Conservation (phyloP, 768 basidiomycete species). For the Gloeostereum incarnatum region DNA sequence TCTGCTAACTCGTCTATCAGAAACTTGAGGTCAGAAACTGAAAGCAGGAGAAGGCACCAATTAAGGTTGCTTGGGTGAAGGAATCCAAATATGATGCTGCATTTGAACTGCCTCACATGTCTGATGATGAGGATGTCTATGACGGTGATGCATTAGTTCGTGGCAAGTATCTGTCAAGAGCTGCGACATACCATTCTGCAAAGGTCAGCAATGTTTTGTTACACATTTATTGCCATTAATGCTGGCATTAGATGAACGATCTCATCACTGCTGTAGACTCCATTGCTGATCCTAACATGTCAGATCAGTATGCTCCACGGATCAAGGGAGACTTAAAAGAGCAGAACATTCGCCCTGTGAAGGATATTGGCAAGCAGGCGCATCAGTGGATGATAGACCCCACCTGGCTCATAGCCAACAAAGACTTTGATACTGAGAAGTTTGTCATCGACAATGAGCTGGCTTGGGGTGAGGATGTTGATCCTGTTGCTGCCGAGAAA, state of each 20-base stretch:
- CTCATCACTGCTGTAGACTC: conserved; percentile 9
- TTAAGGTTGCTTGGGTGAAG: conserved; percentile 1
- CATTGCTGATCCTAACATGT: not conserved
- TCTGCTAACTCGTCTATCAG: not conserved
- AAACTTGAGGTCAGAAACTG: conserved; percentile 7
- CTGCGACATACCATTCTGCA: not conserved
- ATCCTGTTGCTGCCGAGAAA: conserved; percentile 8
- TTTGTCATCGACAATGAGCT: conserved; percentile 9
- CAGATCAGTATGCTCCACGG: not conserved
- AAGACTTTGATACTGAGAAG: conserved; percentile 4
- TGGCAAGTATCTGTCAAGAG: not conserved
- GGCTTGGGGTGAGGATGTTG: conserved; percentile 11
- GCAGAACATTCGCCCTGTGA: conserved; percentile 7
- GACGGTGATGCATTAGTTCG: conserved; percentile 2
- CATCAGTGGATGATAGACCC: conserved; percentile 15
- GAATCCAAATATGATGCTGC: conserved; percentile 8
- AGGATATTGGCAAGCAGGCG: conserved; percentile 6
- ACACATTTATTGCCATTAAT: not conserved
- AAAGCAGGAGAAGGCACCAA: conserved; percentile 3
- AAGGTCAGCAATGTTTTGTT: not conserved
- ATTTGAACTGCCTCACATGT: conserved; percentile 9
- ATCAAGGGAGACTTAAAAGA: conserved; percentile 4
- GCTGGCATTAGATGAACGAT: conserved; percentile 3
- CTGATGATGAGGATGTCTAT: conserved; percentile 12
- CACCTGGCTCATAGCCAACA: conserved; percentile 11